Base-by-base conservation (phyloP, 257 asterid genomes). In the Rehmannia glutinosa region DNA sequence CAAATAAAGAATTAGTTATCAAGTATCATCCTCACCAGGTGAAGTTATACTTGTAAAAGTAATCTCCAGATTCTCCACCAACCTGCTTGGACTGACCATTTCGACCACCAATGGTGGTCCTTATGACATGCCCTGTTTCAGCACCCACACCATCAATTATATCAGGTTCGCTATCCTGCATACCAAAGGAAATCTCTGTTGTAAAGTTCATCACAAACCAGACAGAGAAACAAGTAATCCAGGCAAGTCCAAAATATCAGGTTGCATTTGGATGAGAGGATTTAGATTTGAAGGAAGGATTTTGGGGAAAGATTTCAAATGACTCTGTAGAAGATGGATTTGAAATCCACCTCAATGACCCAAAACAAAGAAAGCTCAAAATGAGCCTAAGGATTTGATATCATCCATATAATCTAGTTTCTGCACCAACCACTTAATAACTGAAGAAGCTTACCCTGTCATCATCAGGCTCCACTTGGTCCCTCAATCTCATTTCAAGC, bases 141-240 rank as follows among this genome's bases (percentile, higher is more conserved):
- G 98, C 89, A 75, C 98, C 96, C 81, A 92, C 95, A 54, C 95
- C 97, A 68, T 89, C 98, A 66, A 89, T 86, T 66, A 87, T 76
- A 58, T 92, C 98, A 45, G 97, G 95, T 74, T 92, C 98, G 58
- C 96, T 89, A 35, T 92, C 98, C 98, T 92, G 97, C 87, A 82
- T 70, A 32, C 64, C 32, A 75, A 63, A 61, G 19, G 66, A 51
- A 47, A 43, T 25, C 39, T 57, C 47, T 32, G 33, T 59, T 59
- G 51, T 51, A 19, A 72, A 39, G 45, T 49, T 61, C 35, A 64
- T 47, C 28, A 56, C 52, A 51, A 68, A 55, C 69, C 25, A 64
- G 43, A 59, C 68, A 25, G 6, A 15, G 19, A 59, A 57, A 30
- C 53, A 39, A 42, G 55, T 46, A 60, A 12, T 41, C 19, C 56